A percentile compares a stretch with the other conserved stretches of the same genome.
These are phyloP conservation scores for Harrya chromipes DNA, from an alignment of 768 basidiomycete genomes.

Conservation along the genomic window DNA sequence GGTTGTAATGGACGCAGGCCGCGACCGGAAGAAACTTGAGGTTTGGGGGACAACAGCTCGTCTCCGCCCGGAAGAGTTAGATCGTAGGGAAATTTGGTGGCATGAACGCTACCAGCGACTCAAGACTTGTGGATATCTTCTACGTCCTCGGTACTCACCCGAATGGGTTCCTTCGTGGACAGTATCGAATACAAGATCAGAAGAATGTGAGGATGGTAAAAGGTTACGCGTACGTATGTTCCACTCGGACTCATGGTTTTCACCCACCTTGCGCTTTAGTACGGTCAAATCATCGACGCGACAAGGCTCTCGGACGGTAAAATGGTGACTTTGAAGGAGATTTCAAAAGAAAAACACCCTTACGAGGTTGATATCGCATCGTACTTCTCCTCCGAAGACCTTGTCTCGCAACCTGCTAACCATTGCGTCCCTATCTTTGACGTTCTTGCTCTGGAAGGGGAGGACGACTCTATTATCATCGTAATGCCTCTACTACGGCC, in stretches of 20 bases:
- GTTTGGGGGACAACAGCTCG: not conserved
- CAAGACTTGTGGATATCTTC: slow-evolving; percentile 1
- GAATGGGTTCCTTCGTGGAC: slow-evolving; percentile 13
- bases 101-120: slow-evolving; percentile 6
- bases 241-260: not conserved
- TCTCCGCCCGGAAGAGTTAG: slow-evolving; percentile 5
- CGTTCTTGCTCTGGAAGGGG: slow-evolving; percentile 3
- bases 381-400: slow-evolving; percentile 15
- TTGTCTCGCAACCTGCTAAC: slow-evolving; percentile 12
- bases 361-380: slow-evolving; percentile 23
- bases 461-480: slow-evolving; percentile 15
- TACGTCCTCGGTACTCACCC: slow-evolving; percentile 14
- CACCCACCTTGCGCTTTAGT: not conserved
- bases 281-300: slow-evolving; percentile 24
- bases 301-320: slow-evolving; percentile 25
- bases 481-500: slow-evolving; percentile 30
- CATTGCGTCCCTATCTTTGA: slow-evolving; percentile 29
- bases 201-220: not conserved
- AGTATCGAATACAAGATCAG: not conserved
- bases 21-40: not conserved
- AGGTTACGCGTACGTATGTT: slow-evolving; percentile 6
- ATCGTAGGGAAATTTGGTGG: slow-evolving; percentile 13
- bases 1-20: too few relatives aligned
- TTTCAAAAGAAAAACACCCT: slow-evolving; percentile 8
- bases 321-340: slow-evolving; percentile 30